Evolutionary conservation across 1,284 basidiomycete species (phyloP), one percentile per base, ranked within the genome.

Genomic region (Ustilago xerochloae): DNA sequence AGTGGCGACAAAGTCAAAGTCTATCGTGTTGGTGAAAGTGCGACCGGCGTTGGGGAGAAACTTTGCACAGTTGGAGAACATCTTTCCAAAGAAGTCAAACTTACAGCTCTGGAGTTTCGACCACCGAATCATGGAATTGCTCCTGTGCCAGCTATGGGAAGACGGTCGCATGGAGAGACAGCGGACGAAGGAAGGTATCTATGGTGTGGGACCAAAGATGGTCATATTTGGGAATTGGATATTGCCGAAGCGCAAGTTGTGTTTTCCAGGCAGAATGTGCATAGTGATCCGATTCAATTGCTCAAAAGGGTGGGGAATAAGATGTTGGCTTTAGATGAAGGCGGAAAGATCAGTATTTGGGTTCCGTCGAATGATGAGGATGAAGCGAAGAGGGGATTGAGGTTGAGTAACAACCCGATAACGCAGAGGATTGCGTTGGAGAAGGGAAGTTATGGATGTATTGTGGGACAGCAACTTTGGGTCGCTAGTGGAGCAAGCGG

Each of bases 271-370:
- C 66, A 63, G 32, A 77, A 67, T 30, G 63, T 79, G 1, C 82
- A 84, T 45, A 66, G 70, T 13, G 69, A 72, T 15, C 66, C 80
- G 1, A 78, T 84, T 26, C 49, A 66, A 28, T 41, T 80, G 45
- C 43, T 84, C 10, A 61, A 66, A 29, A 52, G 81, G 13, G 66
- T 82, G 16, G 79, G 80, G 30, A 60, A 67, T 43, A 58, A 68
- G 38, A 82, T 84, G 74, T 46, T 82, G 22, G 63, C 69, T 22
- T 26, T 84, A 29, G 82, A 84, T 52, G 82, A 83, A 49, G 73
- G 77, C 13, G 82, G 82, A 16, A 84, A 84, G 68, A 82, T 83
- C 38, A 78, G 73, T 1, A 60, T 75, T 32, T 84, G 82, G 81
- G 50, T 80, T 6, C 66, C 75, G 2, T 64, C 59, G 15, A 10